Base-by-base conservation (phyloP, 2,329 filamentous ascomycete genomes). In the Talaromyces verruculosus region DNA sequence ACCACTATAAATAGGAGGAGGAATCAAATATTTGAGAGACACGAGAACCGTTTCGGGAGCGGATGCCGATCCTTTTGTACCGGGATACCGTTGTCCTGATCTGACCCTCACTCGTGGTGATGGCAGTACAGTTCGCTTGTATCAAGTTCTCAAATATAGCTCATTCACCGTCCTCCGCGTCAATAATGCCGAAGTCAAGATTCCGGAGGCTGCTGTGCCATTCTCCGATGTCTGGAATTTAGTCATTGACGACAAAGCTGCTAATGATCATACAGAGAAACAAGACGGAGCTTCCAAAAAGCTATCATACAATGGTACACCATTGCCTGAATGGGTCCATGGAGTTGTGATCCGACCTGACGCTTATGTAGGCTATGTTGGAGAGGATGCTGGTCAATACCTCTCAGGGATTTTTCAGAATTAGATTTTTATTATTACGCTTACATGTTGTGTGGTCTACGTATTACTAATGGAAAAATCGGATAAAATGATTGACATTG, bases 351-450 rank as follows among this genome's bases (percentile, higher is more conserved):
- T 65, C 8, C 63, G 55, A 10, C 63, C 63, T 25, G 63, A 65
- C 41, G 57, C 57, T 28, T 65, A 65, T 30, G 28, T 65, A 19
- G 63, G 53, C 35, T 65, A 65, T 43, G 53, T 59, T 41, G 63
- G 63, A 17, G 47, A 58, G 13, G 55, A 59, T 37, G 55, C 53
- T 25, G 53, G 53, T 33, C 28, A 57, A n/a, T 65, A 65, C n/a
- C 43, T 65, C 30, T 11, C 63, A 6, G 63, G 51, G 7, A 60
- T 65, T 11, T 65, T 65, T 19, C 19, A 58, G 19, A 58, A 53
- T 5, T 65, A 65, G 43, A 55, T 60, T 41, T 11, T 39, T 58
- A 58, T 53, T n/a, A 10, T 28, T 33, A 19, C 15, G 49, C 17
- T 53, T 53, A 53, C 15, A n/a, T 33, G 28, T 53, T 17, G 13